Evolutionary conservation across 148 eudicot genomes (phyloP).

Genomic region (Tetragonia tetragonoides): DNA sequence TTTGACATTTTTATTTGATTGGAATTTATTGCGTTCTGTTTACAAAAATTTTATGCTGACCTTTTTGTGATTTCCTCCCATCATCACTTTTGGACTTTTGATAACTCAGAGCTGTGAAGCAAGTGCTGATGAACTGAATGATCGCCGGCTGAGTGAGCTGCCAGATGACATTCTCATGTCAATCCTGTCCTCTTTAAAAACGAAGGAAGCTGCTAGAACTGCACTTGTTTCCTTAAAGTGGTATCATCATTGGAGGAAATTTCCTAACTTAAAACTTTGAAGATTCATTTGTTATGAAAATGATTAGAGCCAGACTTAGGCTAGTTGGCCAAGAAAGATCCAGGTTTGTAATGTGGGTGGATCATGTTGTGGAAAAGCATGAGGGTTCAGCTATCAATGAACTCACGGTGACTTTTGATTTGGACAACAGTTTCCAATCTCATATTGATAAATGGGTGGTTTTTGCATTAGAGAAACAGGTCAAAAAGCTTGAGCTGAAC

Average conservation of each 20-base stretch:
- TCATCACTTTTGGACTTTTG: no score
- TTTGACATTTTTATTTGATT: no score
- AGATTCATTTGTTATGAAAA: background rate
- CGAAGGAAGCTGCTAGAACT: background rate
- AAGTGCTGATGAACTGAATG: background rate
- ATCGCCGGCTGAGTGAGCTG: background rate
- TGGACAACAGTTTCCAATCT: background rate
- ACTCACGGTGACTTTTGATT: slow-evolving; percentile 3
- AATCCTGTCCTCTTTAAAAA: background rate
- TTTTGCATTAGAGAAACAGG: slow-evolving; percentile 8
- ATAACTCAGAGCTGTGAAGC: no score
- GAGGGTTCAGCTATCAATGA: background rate
- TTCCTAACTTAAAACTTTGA: background rate
- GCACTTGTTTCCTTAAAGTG: slow-evolving; percentile 6
- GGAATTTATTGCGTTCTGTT: no score
- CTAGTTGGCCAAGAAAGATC: background rate
- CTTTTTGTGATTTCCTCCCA: no score
- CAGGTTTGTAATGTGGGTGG: background rate
- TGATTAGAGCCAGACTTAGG: background rate
- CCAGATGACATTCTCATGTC: slow-evolving; percentile 1
- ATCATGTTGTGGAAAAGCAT: slow-evolving; percentile 4
- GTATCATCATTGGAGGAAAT: background rate
- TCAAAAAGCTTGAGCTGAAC: slow-evolving; percentile 7
- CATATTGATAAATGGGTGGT: slow-evolving; percentile 14
- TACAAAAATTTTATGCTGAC: no score